Percentiles rank a stretch among this genome's conserved stretches.
Conservation (phyloP, 108 stramenopile species). For the Chaetoceros muelleri region DNA sequence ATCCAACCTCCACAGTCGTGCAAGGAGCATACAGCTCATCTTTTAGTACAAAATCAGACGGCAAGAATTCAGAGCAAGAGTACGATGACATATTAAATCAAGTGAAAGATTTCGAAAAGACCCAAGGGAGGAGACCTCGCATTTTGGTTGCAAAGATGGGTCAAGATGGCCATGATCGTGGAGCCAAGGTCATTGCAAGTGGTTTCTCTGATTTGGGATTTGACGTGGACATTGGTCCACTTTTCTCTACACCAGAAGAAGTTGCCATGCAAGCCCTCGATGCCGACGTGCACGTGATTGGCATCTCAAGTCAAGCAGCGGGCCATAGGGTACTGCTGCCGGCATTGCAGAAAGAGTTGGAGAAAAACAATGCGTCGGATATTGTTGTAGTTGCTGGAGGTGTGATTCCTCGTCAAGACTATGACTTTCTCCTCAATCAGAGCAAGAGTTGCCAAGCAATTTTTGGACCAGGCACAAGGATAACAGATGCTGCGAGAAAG, state of each 20-base stretch:
- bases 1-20: conserved; percentile 77
- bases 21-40: conserved; percentile 90
- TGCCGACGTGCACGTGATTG: conserved; percentile 95
- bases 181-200: conserved; percentile 95
- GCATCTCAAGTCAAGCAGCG: conserved; percentile 93
- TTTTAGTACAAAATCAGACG: conserved; percentile 21
- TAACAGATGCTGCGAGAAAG: conserved; percentile 76
- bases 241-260: conserved; percentile 95
- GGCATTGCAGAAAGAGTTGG: conserved; percentile 82
- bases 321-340: conserved; percentile 95
- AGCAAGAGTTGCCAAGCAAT: conserved; percentile 76
- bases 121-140: conserved; percentile 90
- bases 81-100: conserved; percentile 59
- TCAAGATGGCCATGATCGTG: conserved; percentile 98
- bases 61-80: conserved; percentile 38
- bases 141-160: conserved; percentile 99
- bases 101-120: conserved; percentile 83
- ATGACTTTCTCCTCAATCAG: conserved; percentile 76
- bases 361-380: conserved; percentile 64
- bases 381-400: conserved; percentile 93
- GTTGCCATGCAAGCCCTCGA: conserved; percentile 93
- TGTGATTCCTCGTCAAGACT: conserved; percentile 93
- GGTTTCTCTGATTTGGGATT: conserved; percentile 95
- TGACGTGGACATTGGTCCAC: conserved; percentile 97
- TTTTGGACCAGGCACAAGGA: conserved; percentile 96